A percentile compares a stretch with the other conserved stretches of the same genome.
Conservation (phyloP, 148 eudicot genomes). For the Silene latifolia region DNA sequence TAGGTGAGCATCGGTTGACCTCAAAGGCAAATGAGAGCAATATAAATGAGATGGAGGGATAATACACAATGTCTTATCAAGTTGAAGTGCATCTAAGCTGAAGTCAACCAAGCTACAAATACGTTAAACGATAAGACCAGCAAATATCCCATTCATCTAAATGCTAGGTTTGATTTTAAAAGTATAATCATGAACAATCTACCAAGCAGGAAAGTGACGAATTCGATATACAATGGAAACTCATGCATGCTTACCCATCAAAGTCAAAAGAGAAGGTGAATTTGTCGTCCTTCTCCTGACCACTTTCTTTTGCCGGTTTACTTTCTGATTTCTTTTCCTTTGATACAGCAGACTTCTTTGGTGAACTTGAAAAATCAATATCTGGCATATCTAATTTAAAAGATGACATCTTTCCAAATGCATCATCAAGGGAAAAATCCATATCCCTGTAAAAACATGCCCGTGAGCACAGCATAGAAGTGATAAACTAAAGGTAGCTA, state of each 20-base stretch:
- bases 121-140: not conserved
- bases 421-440: slow-evolving; percentile 77
- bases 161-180: not conserved
- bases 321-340: slow-evolving; percentile 44
- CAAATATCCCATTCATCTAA: not conserved
- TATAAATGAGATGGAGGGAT: too few species aligned
- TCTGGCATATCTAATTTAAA: slow-evolving; percentile 73
- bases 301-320: slow-evolving; percentile 37
- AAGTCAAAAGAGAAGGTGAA: slow-evolving; percentile 68
- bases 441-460: slow-evolving; percentile 54
- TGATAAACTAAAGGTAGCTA: not conserved
- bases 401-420: slow-evolving; percentile 71
- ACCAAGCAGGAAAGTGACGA: not conserved
- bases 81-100: too few species aligned
- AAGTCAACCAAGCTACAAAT: too few species aligned
- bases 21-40: too few species aligned
- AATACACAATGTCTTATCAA: too few species aligned
- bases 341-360: slow-evolving; percentile 46
- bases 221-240: slow-evolving; percentile 9
- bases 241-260: slow-evolving; percentile 38
- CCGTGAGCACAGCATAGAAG: slow-evolving; percentile 15
- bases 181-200: not conserved
- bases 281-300: slow-evolving; percentile 42
- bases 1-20: too few species aligned
- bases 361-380: slow-evolving; percentile 63